Percentiles rank a stretch among this genome's conserved stretches.
Conservation (phyloP, 2,329 filamentous ascomycete genomes). For the Colletotrichum salicis region DNA sequence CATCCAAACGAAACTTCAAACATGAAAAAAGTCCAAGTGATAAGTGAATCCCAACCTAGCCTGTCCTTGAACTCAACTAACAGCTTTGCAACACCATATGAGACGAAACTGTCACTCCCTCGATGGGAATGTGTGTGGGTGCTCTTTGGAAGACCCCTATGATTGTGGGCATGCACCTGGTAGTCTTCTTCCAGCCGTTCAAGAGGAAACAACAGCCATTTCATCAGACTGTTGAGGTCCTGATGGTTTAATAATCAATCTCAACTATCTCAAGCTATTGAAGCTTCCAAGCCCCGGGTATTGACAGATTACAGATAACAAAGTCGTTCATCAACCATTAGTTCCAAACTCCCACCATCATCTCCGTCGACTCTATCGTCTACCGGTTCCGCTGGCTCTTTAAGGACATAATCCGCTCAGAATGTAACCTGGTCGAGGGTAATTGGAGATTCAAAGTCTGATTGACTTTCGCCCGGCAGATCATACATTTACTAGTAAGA, state of each 20-base stretch:
- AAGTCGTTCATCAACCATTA: background rate
- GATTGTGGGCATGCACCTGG: too few relatives aligned
- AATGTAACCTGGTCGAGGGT: background rate
- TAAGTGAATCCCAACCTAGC: background rate
- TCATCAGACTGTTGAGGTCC: background rate
- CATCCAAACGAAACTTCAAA: conserved; percentile 22
- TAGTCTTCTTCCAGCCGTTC: too few relatives aligned
- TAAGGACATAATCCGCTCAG: background rate
- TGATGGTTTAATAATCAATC: background rate
- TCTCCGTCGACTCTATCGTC: background rate
- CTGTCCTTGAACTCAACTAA: background rate
- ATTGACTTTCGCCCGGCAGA: conserved; percentile 12
- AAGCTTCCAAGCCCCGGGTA: too few relatives aligned
- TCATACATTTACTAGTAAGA: background rate
- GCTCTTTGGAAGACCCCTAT: too few relatives aligned
- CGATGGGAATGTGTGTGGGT: too few relatives aligned
- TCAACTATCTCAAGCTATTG: too few relatives aligned
- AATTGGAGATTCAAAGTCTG: background rate
- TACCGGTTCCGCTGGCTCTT: background rate
- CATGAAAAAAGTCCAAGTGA: too few relatives aligned
- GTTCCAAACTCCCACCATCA: background rate
- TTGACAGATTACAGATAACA: background rate
- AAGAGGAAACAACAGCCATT: too few relatives aligned
- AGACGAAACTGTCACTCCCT: background rate
- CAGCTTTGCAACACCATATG: background rate